These are phyloP conservation scores for Tetracladium maxilliforme DNA, from an alignment of 2,329 filamentous ascomycete genomes.

Conservation along the genomic window DNA sequence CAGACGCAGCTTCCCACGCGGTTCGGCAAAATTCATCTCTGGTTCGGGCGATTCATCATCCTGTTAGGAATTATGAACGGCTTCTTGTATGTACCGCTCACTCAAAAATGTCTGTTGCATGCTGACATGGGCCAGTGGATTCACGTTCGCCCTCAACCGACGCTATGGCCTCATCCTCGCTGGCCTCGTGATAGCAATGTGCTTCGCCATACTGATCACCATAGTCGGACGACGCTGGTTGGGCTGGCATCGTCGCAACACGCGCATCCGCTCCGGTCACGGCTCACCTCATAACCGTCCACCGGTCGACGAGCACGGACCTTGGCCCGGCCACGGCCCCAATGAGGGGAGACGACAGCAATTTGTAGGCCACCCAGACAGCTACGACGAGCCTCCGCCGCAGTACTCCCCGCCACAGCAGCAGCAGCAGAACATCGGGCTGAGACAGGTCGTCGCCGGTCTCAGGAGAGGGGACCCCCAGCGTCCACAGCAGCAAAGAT, in stretches of 20 bases:
- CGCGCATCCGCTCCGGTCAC: constrained; percentile 2
- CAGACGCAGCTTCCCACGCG: constrained; percentile 31
- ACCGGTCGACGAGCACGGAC: no score
- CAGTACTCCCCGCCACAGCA: no score
- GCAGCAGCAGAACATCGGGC: no score
- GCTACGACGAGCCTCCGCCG: no score
- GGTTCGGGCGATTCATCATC: constrained; percentile 39
- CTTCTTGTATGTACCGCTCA: constrained; percentile 29
- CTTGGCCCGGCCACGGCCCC: no score
- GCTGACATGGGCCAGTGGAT: constrained; percentile 27
- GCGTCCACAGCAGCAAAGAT: no score
- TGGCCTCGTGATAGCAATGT: constrained; percentile 24
- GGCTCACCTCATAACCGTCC: no score
- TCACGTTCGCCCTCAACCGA: constrained; percentile 36
- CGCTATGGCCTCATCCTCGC: constrained; percentile 30
- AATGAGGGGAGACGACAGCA: no score
- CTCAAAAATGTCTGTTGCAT: not conserved
- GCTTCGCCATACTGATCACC: constrained; percentile 25
- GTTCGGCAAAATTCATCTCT: constrained; percentile 37
- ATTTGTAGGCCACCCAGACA: no score
- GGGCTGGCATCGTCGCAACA: no score
- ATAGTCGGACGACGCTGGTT: constrained; percentile 15
- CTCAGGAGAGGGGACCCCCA: no score
- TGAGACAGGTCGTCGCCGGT: no score
- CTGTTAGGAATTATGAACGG: constrained; percentile 38